phyloP scores from a whole-genome alignment of 2,329 filamentous ascomycete species.

The Penicillium digitatum region DNA sequence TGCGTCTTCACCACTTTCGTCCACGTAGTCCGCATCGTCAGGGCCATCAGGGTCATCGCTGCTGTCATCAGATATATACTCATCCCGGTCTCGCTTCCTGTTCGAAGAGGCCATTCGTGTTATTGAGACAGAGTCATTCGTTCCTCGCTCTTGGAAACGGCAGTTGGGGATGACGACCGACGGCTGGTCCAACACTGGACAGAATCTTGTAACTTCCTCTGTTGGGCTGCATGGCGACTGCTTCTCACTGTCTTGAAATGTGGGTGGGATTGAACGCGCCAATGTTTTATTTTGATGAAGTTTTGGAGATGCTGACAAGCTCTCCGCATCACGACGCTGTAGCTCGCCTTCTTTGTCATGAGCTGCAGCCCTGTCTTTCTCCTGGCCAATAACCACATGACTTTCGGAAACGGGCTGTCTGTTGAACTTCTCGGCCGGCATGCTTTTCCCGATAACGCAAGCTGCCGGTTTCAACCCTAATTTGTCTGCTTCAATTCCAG shows the following conservation, averaged over 20 bases:
- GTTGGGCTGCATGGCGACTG: not conserved
- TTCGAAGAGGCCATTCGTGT: not conserved
- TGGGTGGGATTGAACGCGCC: not conserved
- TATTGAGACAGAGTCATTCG: not conserved
- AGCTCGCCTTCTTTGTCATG: slow-evolving; percentile 1
- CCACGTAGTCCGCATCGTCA: not conserved
- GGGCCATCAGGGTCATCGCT: slow-evolving; percentile 4
- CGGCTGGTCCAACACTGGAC: not conserved
- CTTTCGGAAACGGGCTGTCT: slow-evolving; percentile 1
- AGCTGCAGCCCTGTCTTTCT: not conserved
- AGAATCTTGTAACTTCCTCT: not conserved
- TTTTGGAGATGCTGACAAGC: not conserved
- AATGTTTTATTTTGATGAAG: not conserved
- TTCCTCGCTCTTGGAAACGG: slow-evolving; percentile 1
- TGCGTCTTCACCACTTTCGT: slow-evolving; percentile 1
- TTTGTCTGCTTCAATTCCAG: slow-evolving; percentile 2
- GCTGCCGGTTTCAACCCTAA: not conserved
- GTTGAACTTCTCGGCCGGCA: not conserved
- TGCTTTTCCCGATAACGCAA: slow-evolving; percentile 1
- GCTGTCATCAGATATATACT: not conserved
- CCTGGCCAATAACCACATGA: not conserved
- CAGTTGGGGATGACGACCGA: slow-evolving; percentile 1
- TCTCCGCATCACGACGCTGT: not conserved
- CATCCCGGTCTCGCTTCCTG: slow-evolving; percentile 1
- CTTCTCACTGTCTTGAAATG: not conserved